A percentile compares a stretch with the other conserved stretches of the same genome.
Conservation (phyloP, 257 asterid species). For the Handroanthus guayacan region DNA sequence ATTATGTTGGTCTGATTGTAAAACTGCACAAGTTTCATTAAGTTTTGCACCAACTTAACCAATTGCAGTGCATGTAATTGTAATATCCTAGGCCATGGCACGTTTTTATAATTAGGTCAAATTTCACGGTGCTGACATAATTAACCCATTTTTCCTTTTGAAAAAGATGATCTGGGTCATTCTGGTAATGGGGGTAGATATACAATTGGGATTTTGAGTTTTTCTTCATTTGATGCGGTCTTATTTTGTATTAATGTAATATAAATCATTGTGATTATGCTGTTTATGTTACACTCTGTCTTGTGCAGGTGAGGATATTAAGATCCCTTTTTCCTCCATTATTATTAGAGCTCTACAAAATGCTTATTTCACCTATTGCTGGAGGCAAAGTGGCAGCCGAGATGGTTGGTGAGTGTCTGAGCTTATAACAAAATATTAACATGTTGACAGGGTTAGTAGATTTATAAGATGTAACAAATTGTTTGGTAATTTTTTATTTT, state of each 20-base stretch:
- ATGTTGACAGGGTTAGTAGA: too few species aligned
- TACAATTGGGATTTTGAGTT: background rate
- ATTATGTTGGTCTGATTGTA: too few species aligned
- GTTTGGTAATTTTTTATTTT: too few species aligned
- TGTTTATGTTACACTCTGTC: background rate
- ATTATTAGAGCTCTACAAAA: conserved; percentile 68
- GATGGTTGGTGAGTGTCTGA: conserved; percentile 78
- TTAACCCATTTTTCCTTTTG: background rate
- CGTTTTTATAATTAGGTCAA: too few species aligned
- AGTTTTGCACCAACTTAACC: too few species aligned
- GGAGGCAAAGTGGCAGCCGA: conserved; percentile 75
- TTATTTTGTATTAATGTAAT: background rate
- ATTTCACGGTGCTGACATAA: too few species aligned
- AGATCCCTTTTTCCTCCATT: conserved; percentile 73
- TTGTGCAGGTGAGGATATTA: conserved; percentile 66
- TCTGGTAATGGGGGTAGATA: background rate
- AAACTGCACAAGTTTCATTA: too few species aligned
- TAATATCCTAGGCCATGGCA: too few species aligned
- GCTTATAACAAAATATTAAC: too few species aligned
- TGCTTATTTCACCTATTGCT: conserved; percentile 69
- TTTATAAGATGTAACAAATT: too few species aligned
- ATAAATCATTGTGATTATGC: background rate
- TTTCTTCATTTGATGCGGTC: too few species aligned
- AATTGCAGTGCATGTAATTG: too few species aligned
- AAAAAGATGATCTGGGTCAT: background rate